Evolutionary conservation across 225 moss, liverwort and hornwort species (phyloP).

Genomic region (Neckera pumila): DNA sequence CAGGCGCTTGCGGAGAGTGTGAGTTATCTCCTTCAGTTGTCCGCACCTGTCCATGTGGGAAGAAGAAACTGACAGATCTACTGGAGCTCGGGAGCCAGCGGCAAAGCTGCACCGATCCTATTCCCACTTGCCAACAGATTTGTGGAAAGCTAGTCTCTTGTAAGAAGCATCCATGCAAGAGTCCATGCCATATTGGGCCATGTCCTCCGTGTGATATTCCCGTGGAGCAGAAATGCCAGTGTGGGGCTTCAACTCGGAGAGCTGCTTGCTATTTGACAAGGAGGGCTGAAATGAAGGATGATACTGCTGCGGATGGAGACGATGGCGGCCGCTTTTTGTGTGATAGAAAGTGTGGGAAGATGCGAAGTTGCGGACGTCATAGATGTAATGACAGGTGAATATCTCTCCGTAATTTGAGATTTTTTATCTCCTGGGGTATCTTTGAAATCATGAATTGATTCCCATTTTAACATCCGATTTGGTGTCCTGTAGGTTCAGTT

Average conservation of each 20-base stretch:
- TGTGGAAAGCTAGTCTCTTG: constrained; percentile 60
- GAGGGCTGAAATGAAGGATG: neutral
- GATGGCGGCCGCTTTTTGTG: constrained; percentile 58
- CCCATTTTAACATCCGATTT: neutral
- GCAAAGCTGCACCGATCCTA: constrained; percentile 52
- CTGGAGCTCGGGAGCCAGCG: constrained; percentile 22
- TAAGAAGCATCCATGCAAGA: constrained; percentile 60
- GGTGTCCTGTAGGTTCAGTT: neutral
- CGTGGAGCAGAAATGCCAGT: constrained; percentile 79
- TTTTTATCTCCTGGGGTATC: neutral
- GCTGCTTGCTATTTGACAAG: constrained; percentile 59
- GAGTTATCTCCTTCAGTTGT: constrained; percentile 72
- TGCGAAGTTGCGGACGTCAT: constrained; percentile 86
- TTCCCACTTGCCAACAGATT: constrained; percentile 66
- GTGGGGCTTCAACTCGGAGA: constrained; percentile 64
- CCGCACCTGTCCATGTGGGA: constrained; percentile 85
- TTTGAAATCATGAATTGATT: neutral
- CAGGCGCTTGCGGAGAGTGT: constrained; percentile 79
- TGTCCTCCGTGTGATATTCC: constrained; percentile 66
- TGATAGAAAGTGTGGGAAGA: constrained; percentile 82
- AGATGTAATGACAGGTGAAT: constrained; percentile 71
- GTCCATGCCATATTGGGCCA: constrained; percentile 60
- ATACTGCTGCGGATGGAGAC: neutral
- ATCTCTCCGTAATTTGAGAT: neutral
- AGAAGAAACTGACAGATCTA: constrained; percentile 38